Evolutionary conservation across 192 early-diverging fungal species (phyloP).

Genomic region (Entomortierella chlamydospora): DNA sequence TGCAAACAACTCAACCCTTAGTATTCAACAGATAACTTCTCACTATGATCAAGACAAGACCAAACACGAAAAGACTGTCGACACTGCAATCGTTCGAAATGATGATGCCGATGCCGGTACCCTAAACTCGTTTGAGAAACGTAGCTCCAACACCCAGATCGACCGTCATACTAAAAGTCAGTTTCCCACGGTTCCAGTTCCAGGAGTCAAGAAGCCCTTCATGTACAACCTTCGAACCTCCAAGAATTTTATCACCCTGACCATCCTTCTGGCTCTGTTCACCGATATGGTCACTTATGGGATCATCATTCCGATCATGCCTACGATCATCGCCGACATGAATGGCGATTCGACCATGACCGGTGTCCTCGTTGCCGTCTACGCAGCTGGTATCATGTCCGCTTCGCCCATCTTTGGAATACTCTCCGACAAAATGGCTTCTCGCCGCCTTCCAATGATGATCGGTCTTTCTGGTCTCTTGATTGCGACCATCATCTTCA

Average conservation of each 20-base stretch:
- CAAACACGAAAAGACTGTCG: neutral
- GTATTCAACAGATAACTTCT: neutral
- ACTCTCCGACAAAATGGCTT: slow-evolving; percentile 76
- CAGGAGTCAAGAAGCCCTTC: slow-evolving; percentile 25
- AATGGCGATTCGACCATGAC: slow-evolving; percentile 66
- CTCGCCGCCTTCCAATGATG: slow-evolving; percentile 76
- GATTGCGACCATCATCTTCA: slow-evolving; percentile 72
- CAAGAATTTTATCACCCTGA: slow-evolving; percentile 48
- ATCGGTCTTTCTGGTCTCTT: slow-evolving; percentile 71
- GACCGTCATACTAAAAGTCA: neutral
- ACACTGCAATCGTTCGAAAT: neutral
- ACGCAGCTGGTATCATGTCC: slow-evolving; percentile 71
- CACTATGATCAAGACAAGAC: neutral
- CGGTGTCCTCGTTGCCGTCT: slow-evolving; percentile 74
- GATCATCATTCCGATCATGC: slow-evolving; percentile 77
- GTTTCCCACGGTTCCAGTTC: neutral
- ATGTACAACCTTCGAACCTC: slow-evolving; percentile 26
- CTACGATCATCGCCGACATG: slow-evolving; percentile 71
- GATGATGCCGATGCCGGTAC: neutral
- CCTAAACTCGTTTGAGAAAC: slow-evolving; percentile 19
- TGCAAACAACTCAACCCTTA: neutral
- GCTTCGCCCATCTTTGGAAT: slow-evolving; percentile 73
- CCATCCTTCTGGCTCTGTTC: slow-evolving; percentile 44
- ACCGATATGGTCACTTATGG: slow-evolving; percentile 72
- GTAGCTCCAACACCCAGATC: neutral